Evolutionary conservation across 2,329 filamentous ascomycete species (phyloP), one percentile per base, ranked within the genome.

Genomic region (Trichophyton schoenleinii): DNA sequence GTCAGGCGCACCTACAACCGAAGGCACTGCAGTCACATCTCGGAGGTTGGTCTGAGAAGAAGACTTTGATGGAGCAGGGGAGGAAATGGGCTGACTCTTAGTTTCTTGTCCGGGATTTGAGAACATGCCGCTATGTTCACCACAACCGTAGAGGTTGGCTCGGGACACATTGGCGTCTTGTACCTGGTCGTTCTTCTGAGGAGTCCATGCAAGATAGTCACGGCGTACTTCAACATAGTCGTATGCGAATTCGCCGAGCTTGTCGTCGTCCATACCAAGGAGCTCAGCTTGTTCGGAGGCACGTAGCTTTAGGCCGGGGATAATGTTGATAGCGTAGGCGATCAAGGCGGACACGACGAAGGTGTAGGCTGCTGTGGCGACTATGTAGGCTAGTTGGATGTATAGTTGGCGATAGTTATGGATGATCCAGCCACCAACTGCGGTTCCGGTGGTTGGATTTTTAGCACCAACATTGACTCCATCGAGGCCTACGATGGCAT

Each of bases 401-500:
- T 83, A 87, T 20, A 89, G 78, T 74, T 88, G 86, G 67, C 86
- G 77, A 70, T 80, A 89, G 80, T 88, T 80, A 71, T 83, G 80
- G 71, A 87, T 84, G 69, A 88, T 78, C 86, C 86, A 89, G 62
- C 87, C 87, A 59, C 87, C 86, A 57, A 77, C 71, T 9, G 65
- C 66, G 4, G 68, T 69, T 18, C 75, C 73, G 1, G 74, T 77
- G 15, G 62, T 64, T 8, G 68, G 64, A 58, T 72, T 72, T 59
- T 79, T 79, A 60, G 71, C 74, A 58, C 72, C 72, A n/a, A 71
- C 71, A 67, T 79, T 79, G 70, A 81, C 80, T 62, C 88, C 88
- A 70, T 91, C 88, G 41, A 92, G 85, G 60, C 80, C 79, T 59
- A 88, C 84, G 66, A 91, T 87, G 74, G 87, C 86, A 70, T 86